A percentile compares a stretch with the other conserved stretches of the same genome.
Evolutionary conservation across 805 yeast species (phyloP).

Genomic region (Saccharomycopsis sp.): DNA sequence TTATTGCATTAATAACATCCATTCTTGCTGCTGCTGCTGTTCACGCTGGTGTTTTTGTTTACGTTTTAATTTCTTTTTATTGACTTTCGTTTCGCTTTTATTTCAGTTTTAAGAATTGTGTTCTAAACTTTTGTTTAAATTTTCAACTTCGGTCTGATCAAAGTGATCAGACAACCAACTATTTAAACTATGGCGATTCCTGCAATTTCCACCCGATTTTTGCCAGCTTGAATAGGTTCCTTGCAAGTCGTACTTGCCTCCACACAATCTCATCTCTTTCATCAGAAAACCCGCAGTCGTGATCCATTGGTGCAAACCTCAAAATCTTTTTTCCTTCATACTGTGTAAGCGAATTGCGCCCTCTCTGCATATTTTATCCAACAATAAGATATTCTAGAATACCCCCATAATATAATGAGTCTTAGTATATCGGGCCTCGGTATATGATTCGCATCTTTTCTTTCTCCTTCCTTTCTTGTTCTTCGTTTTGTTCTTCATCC

Average conservation of each 20-base stretch:
- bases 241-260: neutral
- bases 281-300: neutral
- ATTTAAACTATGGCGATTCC: conserved; percentile 2
- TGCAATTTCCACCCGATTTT: neutral
- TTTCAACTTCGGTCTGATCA: neutral
- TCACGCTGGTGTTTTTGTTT: neutral
- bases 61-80: neutral
- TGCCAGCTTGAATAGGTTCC: neutral
- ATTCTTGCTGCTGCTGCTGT: neutral
- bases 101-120: neutral
- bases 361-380: neutral
- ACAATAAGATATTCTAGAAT: neutral
- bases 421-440: neutral
- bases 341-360: neutral
- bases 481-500: neutral
- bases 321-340: neutral
- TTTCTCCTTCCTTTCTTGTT: neutral
- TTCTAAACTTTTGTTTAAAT: neutral
- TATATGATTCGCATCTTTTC: neutral
- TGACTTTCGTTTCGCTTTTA: neutral
- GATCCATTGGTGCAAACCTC: neutral
- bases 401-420: neutral
- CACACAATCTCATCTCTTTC: neutral
- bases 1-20: neutral
- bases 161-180: neutral